These are phyloP conservation scores for Malassezia brasiliensis DNA, from an alignment of 1,284 basidiomycete species.

Conservation along the genomic window DNA sequence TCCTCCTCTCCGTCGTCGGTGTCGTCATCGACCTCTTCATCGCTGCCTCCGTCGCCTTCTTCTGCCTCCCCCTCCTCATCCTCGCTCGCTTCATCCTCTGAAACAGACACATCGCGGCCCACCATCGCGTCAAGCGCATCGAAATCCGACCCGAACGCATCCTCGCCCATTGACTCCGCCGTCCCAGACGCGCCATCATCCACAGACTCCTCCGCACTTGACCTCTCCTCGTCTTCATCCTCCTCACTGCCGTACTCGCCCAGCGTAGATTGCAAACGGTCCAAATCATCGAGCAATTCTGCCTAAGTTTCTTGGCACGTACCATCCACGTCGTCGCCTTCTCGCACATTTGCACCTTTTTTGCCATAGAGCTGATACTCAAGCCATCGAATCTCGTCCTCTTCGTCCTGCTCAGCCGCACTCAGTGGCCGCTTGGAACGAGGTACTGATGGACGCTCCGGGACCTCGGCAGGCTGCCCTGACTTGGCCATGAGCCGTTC, in stretches of 20 bases:
- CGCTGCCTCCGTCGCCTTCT: not conserved
- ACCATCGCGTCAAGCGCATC: too few relatives aligned
- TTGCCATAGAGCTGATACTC: slow-evolving; percentile 32
- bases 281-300: slow-evolving; percentile 36
- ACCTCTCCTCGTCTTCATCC: slow-evolving; percentile 1
- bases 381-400: slow-evolving; percentile 46
- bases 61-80: not conserved
- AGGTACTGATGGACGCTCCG: not conserved
- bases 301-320: not conserved
- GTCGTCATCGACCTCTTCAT: slow-evolving; percentile 19
- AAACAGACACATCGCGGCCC: not conserved
- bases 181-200: not conserved
- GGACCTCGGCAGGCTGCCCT: not conserved
- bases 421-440: not conserved
- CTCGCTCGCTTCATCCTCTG: not conserved
- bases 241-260: slow-evolving; percentile 17
- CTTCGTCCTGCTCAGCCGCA: slow-evolving; percentile 38
- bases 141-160: not conserved
- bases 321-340: slow-evolving; percentile 29
- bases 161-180: not conserved
- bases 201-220: not conserved
- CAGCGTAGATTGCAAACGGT: slow-evolving; percentile 29
- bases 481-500: not conserved
- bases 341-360: slow-evolving; percentile 4
- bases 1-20: slow-evolving; percentile 13